Conservation (phyloP, 352 stramenopile species). For the Phytophthora sansomeana region DNA sequence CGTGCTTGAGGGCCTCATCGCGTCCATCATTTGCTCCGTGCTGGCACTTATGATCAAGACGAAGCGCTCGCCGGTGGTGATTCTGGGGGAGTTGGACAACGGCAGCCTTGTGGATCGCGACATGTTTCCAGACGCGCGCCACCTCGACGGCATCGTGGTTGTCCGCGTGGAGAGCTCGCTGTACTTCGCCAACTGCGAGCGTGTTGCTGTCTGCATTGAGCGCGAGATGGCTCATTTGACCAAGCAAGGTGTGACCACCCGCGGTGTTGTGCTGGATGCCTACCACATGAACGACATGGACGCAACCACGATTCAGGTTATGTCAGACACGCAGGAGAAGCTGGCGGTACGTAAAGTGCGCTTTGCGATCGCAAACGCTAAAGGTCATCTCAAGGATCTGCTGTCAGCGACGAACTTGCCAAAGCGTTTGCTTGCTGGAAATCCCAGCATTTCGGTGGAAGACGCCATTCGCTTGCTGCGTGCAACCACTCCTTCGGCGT, state of each 20-base stretch:
- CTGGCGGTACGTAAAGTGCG: slow-evolving; percentile 23
- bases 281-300: slow-evolving; percentile 65
- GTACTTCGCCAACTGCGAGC: slow-evolving; percentile 72
- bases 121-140: slow-evolving; percentile 29
- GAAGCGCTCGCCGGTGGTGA: slow-evolving; percentile 44
- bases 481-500: slow-evolving; percentile 4
- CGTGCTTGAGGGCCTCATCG: slow-evolving; percentile 57
- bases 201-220: slow-evolving; percentile 45
- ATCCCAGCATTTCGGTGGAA: slow-evolving; percentile 32
- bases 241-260: slow-evolving; percentile 33
- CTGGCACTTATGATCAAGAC: slow-evolving; percentile 69
- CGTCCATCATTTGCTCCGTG: slow-evolving; percentile 63
- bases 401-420: slow-evolving; percentile 51
- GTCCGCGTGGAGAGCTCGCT: slow-evolving; percentile 62
- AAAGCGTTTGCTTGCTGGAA: slow-evolving; percentile 38
- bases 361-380: slow-evolving; percentile 54
- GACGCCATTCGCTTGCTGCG: slow-evolving; percentile 41
- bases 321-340: slow-evolving; percentile 67
- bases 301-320: slow-evolving; percentile 65
- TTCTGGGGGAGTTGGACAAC: slow-evolving; percentile 52
- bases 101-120: slow-evolving; percentile 46
- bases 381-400: slow-evolving; percentile 44
- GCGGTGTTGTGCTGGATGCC: slow-evolving; percentile 56
- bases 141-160: slow-evolving; percentile 43
- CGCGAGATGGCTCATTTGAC: slow-evolving; percentile 41